Base-by-base conservation (phyloP, 257 asterid species). In the Salvia hispanica region DNA sequence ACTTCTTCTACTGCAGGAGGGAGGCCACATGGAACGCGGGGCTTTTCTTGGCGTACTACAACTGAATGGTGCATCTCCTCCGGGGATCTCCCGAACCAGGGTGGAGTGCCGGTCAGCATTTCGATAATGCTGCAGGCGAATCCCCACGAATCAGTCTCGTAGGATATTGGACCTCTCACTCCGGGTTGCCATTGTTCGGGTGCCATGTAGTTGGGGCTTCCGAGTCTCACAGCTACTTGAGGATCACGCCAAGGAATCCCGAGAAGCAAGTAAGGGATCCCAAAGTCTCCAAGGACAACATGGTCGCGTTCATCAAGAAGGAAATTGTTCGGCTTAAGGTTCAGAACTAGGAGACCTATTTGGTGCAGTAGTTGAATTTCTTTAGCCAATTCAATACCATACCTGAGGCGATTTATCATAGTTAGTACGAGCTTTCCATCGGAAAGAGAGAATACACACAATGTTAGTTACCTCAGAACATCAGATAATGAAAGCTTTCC, bases 111-210 rank as follows among this genome's bases (percentile, higher is more conserved):
- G 14, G 87, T 82, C 78, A 86, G 66, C 90, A 84, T 82, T 76
- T 86, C 94, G 31, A 84, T 74, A 50, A 86, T 71, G 76, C 86
- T 78, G 80, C 90, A 82, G 39, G 85, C 88, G 48, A 86, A 84
- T 63, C 90, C 94, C 94, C 94, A 86, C 21, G 94, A 79, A 74
- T 86, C 94, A 0, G 90, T 82, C 80, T 86, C 94, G 9, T 67
- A 67, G 57, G 88, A 71, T 71, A 86, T 73, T 39, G 90, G 94
- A 47, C 94, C 94, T 79, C 90, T 82, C 25, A 80, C 79, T 72
- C 77, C 86, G 9, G 90, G 94, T 66, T 84, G 72, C 94, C 94
- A 86, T 50, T 84, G 94, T 78, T 86, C 94, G 1, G 88, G 90
- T 65, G 94, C 94, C 85, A 86, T 84, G 77, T 86, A 86, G 60